Evolutionary conservation across 2,329 filamentous ascomycete species (phyloP).

Genomic region (Neopestalotiopsis clavispora): DNA sequence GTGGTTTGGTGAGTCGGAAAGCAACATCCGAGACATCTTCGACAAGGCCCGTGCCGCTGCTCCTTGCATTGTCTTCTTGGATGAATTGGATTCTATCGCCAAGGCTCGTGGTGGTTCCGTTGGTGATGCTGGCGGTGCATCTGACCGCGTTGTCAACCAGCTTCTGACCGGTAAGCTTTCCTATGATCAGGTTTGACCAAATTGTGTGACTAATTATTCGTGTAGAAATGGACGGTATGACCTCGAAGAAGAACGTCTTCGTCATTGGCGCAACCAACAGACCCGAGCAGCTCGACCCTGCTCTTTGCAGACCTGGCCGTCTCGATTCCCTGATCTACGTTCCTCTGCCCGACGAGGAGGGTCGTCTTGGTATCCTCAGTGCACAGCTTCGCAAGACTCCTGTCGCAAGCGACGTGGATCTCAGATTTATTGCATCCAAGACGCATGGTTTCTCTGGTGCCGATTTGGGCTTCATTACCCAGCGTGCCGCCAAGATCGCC

Average conservation of each 20-base stretch:
- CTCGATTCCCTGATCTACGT: constrained; percentile 99
- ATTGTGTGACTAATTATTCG: constrained; percentile 33
- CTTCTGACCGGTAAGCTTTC: constrained; percentile 84
- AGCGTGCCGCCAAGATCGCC: constrained; percentile 98
- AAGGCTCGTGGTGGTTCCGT: constrained; percentile 98
- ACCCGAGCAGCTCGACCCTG: constrained; percentile 97
- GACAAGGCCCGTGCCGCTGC: constrained; percentile 98
- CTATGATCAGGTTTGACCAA: background rate
- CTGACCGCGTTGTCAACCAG: constrained; percentile 99
- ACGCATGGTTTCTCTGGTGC: constrained; percentile 99
- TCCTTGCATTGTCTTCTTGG: constrained; percentile 97
- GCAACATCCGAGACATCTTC: constrained; percentile 99
- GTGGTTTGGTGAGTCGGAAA: constrained; percentile 99
- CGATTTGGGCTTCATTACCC: constrained; percentile 98
- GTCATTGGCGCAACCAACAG: constrained; percentile 99
- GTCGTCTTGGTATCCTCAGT: constrained; percentile 87
- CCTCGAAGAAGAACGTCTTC: constrained; percentile 99
- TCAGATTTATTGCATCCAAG: constrained; percentile 91
- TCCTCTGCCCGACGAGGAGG: constrained; percentile 89
- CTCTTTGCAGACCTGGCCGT: constrained; percentile 97
- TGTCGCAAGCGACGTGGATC: constrained; percentile 83
- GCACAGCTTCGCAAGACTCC: constrained; percentile 99
- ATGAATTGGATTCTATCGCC: constrained; percentile 98
- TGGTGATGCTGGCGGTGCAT: constrained; percentile 96
- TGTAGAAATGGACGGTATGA: constrained; percentile 98